A percentile compares a stretch with the other conserved stretches of the same genome.
phyloP scores from a whole-genome alignment of 176 grass and related monocot species.

The Stipa capillata region DNA sequence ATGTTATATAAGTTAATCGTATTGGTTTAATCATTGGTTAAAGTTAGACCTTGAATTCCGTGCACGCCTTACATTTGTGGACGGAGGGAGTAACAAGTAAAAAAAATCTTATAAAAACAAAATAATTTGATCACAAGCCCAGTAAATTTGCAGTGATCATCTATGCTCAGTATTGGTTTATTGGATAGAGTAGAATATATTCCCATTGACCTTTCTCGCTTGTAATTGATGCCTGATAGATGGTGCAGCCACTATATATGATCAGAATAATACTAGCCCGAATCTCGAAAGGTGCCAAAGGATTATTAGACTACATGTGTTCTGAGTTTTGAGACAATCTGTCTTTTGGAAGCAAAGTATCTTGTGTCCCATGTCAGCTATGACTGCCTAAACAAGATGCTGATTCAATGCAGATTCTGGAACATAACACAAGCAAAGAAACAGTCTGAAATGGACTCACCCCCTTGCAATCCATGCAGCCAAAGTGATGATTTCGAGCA shows the following conservation, averaged over 20 bases:
- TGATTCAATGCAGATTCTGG: background rate
- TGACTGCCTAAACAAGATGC: background rate
- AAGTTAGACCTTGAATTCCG: no score
- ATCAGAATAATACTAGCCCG: conserved; percentile 4
- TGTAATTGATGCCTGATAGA: background rate
- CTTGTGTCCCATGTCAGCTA: background rate
- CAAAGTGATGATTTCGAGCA: background rate
- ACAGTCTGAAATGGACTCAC: background rate
- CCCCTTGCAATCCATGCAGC: background rate
- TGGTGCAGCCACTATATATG: background rate
- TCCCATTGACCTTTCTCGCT: background rate
- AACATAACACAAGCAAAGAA: background rate
- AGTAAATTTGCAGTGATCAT: background rate
- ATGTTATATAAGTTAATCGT: no score
- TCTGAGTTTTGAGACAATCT: background rate
- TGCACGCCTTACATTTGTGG: no score
- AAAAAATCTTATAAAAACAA: background rate
- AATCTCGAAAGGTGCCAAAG: background rate
- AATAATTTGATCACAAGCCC: background rate
- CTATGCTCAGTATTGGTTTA: background rate
- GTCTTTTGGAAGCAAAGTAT: background rate
- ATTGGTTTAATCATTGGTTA: no score
- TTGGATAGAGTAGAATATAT: background rate
- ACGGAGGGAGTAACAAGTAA: no score
- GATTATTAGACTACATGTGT: background rate